Conservation (phyloP, 1,139 yeast genomes). For the Suhomyces terraborum region DNA sequence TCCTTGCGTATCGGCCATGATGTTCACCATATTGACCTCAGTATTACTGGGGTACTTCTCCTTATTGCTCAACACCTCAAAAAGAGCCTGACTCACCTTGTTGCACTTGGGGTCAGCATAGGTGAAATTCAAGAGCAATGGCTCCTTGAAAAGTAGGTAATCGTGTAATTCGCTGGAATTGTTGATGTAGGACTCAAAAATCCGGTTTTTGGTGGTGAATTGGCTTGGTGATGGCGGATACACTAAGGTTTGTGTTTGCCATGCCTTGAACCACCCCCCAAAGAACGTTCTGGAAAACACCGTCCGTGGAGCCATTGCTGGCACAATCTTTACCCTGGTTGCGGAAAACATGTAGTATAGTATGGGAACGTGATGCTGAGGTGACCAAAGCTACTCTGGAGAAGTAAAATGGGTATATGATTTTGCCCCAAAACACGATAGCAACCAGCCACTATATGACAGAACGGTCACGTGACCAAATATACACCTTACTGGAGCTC, state of each 20-base stretch:
- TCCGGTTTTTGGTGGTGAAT: slow-evolving; percentile 43
- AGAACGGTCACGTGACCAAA: neutral
- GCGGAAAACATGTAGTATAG: neutral
- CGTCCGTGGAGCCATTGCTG: neutral
- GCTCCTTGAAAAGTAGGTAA: slow-evolving; percentile 54
- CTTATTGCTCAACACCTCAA: slow-evolving; percentile 55
- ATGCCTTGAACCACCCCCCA: slow-evolving; percentile 17
- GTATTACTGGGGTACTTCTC: slow-evolving; percentile 42
- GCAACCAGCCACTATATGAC: neutral
- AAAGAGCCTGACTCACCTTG: slow-evolving; percentile 63
- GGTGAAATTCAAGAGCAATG: slow-evolving; percentile 73
- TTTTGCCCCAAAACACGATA: neutral
- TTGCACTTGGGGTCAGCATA: slow-evolving; percentile 65
- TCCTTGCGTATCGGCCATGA: slow-evolving; percentile 67
- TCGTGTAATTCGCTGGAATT: slow-evolving; percentile 57
- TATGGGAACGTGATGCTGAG: no score
- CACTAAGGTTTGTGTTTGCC: slow-evolving; percentile 25
- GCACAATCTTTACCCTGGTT: neutral
- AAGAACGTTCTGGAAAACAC: slow-evolving; percentile 10
- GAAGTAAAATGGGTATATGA: neutral
- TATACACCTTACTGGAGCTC: neutral
- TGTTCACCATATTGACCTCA: slow-evolving; percentile 62
- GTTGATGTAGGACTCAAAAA: slow-evolving; percentile 46
- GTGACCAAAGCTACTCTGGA: neutral
- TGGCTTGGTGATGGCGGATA: slow-evolving; percentile 45